phyloP scores from a whole-genome alignment of 2,329 filamentous ascomycete genomes.

The Fusarium sp. region DNA sequence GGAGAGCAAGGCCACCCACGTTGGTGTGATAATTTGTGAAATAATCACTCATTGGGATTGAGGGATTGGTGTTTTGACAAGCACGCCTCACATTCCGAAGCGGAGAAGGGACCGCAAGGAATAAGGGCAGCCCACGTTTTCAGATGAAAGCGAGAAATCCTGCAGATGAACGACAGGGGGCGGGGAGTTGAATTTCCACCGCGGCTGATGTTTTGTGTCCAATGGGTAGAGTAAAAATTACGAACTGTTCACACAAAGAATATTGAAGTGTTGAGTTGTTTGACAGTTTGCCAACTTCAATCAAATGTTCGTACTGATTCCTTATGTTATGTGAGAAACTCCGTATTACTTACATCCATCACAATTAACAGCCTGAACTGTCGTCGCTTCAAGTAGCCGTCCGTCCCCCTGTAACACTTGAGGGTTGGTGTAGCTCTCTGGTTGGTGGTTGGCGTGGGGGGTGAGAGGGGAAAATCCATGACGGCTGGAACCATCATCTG shows the following conservation, averaged over 20 bases:
- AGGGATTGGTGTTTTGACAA: slow-evolving; percentile 2
- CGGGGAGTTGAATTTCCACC: slow-evolving; percentile 29
- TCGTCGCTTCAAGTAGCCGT: not conserved
- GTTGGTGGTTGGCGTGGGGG: slow-evolving; percentile 27
- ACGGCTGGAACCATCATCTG: slow-evolving; percentile 24
- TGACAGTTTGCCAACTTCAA: too few relatives aligned
- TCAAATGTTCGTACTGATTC: not conserved
- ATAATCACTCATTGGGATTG: slow-evolving; percentile 29
- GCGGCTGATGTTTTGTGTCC: not conserved
- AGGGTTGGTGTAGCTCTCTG: slow-evolving; percentile 8
- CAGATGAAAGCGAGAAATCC: slow-evolving; percentile 12
- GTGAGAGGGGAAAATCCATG: slow-evolving; percentile 35
- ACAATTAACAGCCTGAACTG: not conserved
- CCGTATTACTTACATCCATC: not conserved
- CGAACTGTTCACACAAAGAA: not conserved
- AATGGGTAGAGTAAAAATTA: not conserved
- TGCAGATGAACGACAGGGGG: slow-evolving; percentile 28
- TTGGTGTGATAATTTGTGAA: not conserved
- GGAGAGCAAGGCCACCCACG: slow-evolving; percentile 7
- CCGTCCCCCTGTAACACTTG: not conserved
- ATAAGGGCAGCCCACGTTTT: slow-evolving; percentile 24
- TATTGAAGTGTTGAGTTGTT: not conserved
- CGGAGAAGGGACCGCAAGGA: slow-evolving; percentile 14
- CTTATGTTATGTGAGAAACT: not conserved
- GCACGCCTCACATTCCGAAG: slow-evolving; percentile 2